Evolutionary conservation across 495 filamentous ascomycete species (phyloP).

Genomic region (Penicillium chermesinum): DNA sequence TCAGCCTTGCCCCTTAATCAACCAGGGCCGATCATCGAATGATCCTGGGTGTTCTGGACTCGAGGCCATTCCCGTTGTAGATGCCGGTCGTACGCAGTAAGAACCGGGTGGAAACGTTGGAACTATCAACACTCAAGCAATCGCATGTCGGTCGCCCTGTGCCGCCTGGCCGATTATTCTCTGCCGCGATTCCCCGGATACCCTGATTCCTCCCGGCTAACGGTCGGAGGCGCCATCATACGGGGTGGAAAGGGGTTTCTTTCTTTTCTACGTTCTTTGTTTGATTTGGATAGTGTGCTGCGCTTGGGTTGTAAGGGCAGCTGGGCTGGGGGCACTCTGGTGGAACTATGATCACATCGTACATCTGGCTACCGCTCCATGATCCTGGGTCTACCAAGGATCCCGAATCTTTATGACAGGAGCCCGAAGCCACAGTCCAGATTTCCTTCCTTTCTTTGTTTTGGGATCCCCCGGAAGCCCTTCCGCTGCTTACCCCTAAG

Average conservation of each 20-base stretch:
- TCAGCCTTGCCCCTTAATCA: not conserved
- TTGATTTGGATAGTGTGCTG: not conserved
- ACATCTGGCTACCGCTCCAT: conserved; percentile 5
- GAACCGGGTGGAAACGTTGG: conserved; percentile 5
- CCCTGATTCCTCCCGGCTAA: not conserved
- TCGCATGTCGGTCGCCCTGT: not conserved
- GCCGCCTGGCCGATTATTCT: not conserved
- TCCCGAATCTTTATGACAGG: conserved; percentile 1
- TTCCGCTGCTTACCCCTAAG: conserved; percentile 5
- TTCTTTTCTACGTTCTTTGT: too few species aligned
- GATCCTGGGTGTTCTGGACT: conserved; percentile 6
- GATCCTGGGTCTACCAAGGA: not conserved
- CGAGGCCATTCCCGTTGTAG: not conserved
- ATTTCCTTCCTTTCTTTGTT: conserved; percentile 10
- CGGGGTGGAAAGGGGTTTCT: too few species aligned
- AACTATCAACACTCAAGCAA: conserved; percentile 5
- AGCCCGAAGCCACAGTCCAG: conserved; percentile 2
- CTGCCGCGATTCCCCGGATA: not conserved
- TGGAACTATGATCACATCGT: conserved; percentile 7
- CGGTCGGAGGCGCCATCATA: too few species aligned
- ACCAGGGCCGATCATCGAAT: conserved; percentile 3
- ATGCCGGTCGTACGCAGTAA: not conserved
- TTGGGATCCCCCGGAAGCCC: conserved; percentile 2
- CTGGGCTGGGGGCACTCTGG: not conserved
- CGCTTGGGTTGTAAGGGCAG: not conserved